Percentiles rank a stretch among this genome's conserved stretches.
Evolutionary conservation across 257 asterid species (phyloP).

Genomic region (Solanum ahanhuiri): DNA sequence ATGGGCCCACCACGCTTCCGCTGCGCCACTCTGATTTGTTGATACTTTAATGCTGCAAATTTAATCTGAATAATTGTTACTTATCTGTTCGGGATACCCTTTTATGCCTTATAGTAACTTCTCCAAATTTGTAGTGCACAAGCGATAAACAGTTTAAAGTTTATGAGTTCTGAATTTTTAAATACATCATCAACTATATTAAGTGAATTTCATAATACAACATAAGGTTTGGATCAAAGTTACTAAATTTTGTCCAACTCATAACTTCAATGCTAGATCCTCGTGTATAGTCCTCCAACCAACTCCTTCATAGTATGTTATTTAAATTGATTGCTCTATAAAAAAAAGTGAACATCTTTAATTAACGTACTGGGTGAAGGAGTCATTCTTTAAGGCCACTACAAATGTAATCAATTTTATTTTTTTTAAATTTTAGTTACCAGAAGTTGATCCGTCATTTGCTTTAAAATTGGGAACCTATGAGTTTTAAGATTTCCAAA

Average conservation of each 20-base stretch:
- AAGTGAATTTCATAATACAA: not conserved
- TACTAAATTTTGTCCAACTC: not conserved
- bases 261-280: not conserved
- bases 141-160: not conserved
- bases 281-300: not conserved
- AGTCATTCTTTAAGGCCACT: not conserved
- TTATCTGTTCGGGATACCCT: not conserved
- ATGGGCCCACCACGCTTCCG: conserved; percentile 93
- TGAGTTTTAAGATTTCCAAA: not conserved
- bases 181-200: not conserved
- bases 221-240: not conserved
- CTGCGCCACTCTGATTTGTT: conserved; percentile 49
- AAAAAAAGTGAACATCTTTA: not conserved
- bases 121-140: not conserved
- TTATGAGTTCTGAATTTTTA: not conserved
- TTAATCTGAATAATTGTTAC: fast-evolving
- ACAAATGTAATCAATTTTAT: not conserved
- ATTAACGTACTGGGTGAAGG: not conserved
- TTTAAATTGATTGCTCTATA: not conserved
- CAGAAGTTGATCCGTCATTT: not conserved
- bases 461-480: not conserved
- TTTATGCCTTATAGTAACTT: not conserved
- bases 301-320: not conserved
- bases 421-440: not conserved
- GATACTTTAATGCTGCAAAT: fast-evolving